Conservation (phyloP, 192 early-diverging fungal genomes). For the Obelidium mucronatum region DNA sequence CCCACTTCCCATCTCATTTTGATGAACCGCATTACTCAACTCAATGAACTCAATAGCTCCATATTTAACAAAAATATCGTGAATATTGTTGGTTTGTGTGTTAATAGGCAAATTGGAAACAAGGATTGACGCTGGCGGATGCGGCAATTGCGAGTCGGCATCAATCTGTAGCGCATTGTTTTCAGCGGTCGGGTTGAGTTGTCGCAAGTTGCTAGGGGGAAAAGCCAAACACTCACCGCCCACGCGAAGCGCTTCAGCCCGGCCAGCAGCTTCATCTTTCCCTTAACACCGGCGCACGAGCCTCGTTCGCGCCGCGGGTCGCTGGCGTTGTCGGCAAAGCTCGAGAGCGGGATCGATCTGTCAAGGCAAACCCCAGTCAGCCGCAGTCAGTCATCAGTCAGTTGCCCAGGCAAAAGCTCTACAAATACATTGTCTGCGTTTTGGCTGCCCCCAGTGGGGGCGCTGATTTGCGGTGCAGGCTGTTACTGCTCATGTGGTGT, state of each 20-base stretch:
- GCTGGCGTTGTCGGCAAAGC: not conserved
- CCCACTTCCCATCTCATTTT: not conserved
- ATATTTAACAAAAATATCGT: constrained; percentile 24
- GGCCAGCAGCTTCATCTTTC: constrained; percentile 33
- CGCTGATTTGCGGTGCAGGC: too few species aligned
- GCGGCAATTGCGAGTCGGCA: not conserved
- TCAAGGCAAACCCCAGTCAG: too few species aligned
- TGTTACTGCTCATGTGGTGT: too few species aligned
- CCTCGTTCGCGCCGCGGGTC: not conserved
- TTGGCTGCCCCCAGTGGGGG: too few species aligned
- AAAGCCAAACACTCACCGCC: not conserved
- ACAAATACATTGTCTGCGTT: too few species aligned
- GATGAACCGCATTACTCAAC: not conserved
- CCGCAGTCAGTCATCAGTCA: too few species aligned
- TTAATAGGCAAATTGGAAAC: constrained; percentile 32
- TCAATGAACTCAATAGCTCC: constrained; percentile 7
- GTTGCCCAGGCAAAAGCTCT: too few species aligned
- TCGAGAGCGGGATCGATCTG: constrained; percentile 17
- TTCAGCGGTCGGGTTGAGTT: not conserved
- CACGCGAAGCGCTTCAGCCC: constrained; percentile 15
- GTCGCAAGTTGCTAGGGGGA: not conserved
- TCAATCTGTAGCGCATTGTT: too few species aligned
- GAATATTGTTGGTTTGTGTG: not conserved
- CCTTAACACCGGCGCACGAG: constrained; percentile 17
- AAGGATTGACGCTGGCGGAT: constrained; percentile 15